Percentiles rank a stretch among this genome's conserved stretches.
phyloP scores from a whole-genome alignment of 2,329 filamentous ascomycete species.

The Stylonectria norvegica region DNA sequence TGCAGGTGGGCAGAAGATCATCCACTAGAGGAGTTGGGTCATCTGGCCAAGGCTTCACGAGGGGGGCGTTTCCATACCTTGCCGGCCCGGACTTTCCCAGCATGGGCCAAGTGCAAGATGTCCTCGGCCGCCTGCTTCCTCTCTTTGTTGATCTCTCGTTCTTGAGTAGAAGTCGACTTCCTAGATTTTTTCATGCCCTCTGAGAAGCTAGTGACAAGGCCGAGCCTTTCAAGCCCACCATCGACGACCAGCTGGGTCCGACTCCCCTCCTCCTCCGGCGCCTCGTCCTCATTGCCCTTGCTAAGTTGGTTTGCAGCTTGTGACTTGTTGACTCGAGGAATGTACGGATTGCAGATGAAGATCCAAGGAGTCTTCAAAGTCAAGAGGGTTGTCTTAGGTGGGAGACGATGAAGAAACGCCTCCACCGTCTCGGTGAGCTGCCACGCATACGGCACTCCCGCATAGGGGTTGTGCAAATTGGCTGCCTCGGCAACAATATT shows the following conservation, averaged over 20 bases:
- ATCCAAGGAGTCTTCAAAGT: slow-evolving; percentile 61
- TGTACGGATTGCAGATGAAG: slow-evolving; percentile 65
- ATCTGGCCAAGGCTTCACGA: background rate
- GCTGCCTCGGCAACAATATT: slow-evolving; percentile 19
- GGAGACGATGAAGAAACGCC: slow-evolving; percentile 65
- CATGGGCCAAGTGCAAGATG: slow-evolving; percentile 59
- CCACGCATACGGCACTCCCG: slow-evolving; percentile 53
- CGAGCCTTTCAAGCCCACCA: slow-evolving; percentile 50
- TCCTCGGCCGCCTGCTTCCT: slow-evolving; percentile 48
- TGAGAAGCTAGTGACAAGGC: slow-evolving; percentile 47
- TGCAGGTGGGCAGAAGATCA: slow-evolving; percentile 59
- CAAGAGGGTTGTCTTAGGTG: slow-evolving; percentile 58
- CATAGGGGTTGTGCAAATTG: slow-evolving; percentile 56
- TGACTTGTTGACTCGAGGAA: slow-evolving; percentile 33
- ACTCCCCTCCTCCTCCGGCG: slow-evolving; percentile 42
- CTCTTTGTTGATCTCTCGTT: slow-evolving; percentile 48
- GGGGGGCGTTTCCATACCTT: slow-evolving; percentile 50
- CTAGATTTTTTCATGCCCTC: slow-evolving; percentile 40
- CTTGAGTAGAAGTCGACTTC: slow-evolving; percentile 35
- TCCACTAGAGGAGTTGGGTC: slow-evolving; percentile 57
- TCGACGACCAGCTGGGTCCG: slow-evolving; percentile 48
- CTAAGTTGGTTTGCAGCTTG: slow-evolving; percentile 35
- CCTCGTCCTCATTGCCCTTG: slow-evolving; percentile 48
- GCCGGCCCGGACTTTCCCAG: slow-evolving; percentile 57
- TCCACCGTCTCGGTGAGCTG: slow-evolving; percentile 61